Evolutionary conservation across 2,329 filamentous ascomycete genomes (phyloP), one percentile per base, ranked within the genome.

Genomic region (Westerdykella sp.): DNA sequence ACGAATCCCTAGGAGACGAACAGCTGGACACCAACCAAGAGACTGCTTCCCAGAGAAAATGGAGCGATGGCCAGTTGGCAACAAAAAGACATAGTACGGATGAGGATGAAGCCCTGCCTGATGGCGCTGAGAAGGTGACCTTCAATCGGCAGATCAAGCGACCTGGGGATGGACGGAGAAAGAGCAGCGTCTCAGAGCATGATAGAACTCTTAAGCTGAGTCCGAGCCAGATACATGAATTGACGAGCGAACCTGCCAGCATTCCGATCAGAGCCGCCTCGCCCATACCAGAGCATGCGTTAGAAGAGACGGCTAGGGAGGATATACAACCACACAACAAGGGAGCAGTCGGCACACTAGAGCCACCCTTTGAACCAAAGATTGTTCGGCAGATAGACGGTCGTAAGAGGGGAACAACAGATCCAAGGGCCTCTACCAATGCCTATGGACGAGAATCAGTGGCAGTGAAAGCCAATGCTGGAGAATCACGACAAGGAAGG

Each of bases 231-330:
- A 74, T 80, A 2, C 70, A 76, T 34, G 75, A 77, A 36, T 69
- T 80, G 34, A 77, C 75, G 5, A 67, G 70, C 13, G 76, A 76
- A 11, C 74, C 76, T 7, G 68, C 75, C 13, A 78, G 74, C 34
- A 67, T 79, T n/a, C 74, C 76, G 3, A 56, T 76, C 31, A 71
- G 73, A 22, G 58, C 69, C 12, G 67, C 68, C 7, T 57, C 65
- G 5, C 63, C 60, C 5, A 66, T 71, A 15, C 50, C 54, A 5
- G 66, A 69, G 44, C 64, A 68, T 35, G 57, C 53, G 4, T 41
- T 52, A 15, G 53, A 48, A 32, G 48, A 52, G 18, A 45, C 49
- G n/a, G 50, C 47, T 3, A 21, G 25, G 23, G 47, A 54, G 22
- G 48, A 47, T 7, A 43, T 40, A 13, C 49, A 57, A 11, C 22